Conservation (phyloP, 2,329 filamentous ascomycete genomes). For the Zymoseptoria tritici region DNA sequence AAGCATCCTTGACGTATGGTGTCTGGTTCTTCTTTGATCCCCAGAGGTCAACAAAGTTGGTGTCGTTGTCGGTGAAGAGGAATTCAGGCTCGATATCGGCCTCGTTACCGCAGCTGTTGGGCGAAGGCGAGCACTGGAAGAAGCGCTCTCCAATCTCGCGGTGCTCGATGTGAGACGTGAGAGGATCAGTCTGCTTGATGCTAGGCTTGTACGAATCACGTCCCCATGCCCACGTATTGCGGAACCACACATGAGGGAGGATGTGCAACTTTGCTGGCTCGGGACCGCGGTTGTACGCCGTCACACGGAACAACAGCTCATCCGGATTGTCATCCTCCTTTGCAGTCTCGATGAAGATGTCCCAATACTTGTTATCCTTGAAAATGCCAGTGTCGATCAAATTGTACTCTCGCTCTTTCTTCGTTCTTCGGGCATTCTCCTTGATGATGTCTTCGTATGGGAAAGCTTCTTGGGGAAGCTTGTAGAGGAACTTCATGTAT, state of each 20-base stretch:
- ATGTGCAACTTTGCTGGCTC: slow-evolving; percentile 89
- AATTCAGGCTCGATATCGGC: slow-evolving; percentile 79
- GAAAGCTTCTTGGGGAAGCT: slow-evolving; percentile 86
- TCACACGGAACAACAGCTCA: slow-evolving; percentile 86
- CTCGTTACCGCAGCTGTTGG: slow-evolving; percentile 68
- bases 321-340: slow-evolving; percentile 91
- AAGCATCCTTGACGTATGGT: slow-evolving; percentile 88
- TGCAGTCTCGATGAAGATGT: slow-evolving; percentile 92
- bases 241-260: slow-evolving; percentile 90
- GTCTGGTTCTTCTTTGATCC: slow-evolving; percentile 63
- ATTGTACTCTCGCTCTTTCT: slow-evolving; percentile 80
- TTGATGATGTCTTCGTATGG: slow-evolving; percentile 83
- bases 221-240: slow-evolving; percentile 96
- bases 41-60: slow-evolving; percentile 74
- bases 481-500: slow-evolving; percentile 99
- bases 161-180: slow-evolving; percentile 69
- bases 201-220: slow-evolving; percentile 76
- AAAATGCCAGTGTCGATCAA: slow-evolving; percentile 84
- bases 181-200: slow-evolving; percentile 59
- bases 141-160: slow-evolving; percentile 74
- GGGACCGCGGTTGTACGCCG: slow-evolving; percentile 89
- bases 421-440: slow-evolving; percentile 71
- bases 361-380: slow-evolving; percentile 86
- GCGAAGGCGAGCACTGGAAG: slow-evolving; percentile 80
- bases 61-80: slow-evolving; percentile 93